Evolutionary conservation across 352 stramenopile species (phyloP), one percentile per base, ranked within the genome.

Genomic region (Peronospora destructor): DNA sequence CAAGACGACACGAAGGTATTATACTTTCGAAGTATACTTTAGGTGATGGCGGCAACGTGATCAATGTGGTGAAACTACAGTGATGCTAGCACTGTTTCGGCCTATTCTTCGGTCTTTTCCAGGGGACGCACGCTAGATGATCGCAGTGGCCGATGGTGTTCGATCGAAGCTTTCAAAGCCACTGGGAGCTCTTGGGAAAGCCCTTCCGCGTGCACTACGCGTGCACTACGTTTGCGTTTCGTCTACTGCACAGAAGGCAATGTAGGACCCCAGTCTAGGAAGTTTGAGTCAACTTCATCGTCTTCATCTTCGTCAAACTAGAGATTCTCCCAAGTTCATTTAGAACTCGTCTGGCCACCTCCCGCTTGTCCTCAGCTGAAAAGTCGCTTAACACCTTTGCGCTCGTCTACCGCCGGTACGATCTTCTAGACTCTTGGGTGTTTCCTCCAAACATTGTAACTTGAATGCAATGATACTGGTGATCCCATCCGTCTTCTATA

Each of bases 81-180:
- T n/a, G n/a, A n/a, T n/a, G n/a, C n/a, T n/a, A n/a, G n/a, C 17
- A 17, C 9, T 26, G 30, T 2, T 52, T 17, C 3, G 21, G 19
- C 34, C n/a, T 28, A 13, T 59, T 47, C 0, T 2, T n/a, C 5
- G 37, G 26, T 6, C 9, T 42, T 23, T 17, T 17, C 21, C 6
- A 13, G 0, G 13, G n/a, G 7, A 43, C 42, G 17, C 1, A 16
- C 34, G 30, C 12, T 44, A 9, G 0, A 35, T 9, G 2, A 2
- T 16, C 53, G 49, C 23, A 50, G 14, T 9, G 58, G 55, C 9
- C 44, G 51, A 51, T 83, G 66, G 6, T 73, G 73, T 9, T 73
- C 59, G 26, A 86, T 86, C 9, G 75, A 71, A 29, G 70, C 72
- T 23, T 84, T 75, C 26, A 86, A 40, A 17, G 71, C 73, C 19